Base-by-base conservation (phyloP, 768 basidiomycete genomes). In the Cystobasidium tubakii region DNA sequence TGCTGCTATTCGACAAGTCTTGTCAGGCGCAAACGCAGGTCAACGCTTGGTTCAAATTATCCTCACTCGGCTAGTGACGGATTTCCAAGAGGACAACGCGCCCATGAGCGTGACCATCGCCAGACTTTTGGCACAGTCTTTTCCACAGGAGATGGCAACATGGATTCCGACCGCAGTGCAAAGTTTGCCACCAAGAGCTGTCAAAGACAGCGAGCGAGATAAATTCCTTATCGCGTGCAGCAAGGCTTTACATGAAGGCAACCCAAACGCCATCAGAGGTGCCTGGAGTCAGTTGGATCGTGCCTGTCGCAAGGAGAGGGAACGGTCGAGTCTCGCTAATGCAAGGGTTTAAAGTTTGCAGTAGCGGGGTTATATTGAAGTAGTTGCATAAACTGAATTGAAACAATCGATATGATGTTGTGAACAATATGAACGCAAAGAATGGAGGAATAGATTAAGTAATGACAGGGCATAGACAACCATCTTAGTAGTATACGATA, bases 1-100 rank as follows among this genome's bases (percentile, higher is more conserved):
- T 74, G 31, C 36, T 43, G 63, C 62, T 17, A 73, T 73, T n/a
- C 72, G 72, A 15, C 25, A 31, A 29, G 50, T 54, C 1, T 12
- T 73, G 6, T 50, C 43, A 12, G 17, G 2, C 23, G 42, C 12
- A 29, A 44, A 87, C 75, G 87, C 90, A 80, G 92, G 92, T 1
- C 85, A 86, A 67, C 85, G 86, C 77, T 84, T 98, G 19, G 80
- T 90, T 19, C 85, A 85, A 17, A 86, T 86, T 75, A 80, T 92
- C 33, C 83, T 98, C 66, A 82, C 84, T 23, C 95, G 96, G 1
- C 83, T 97, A 31, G 87, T 91, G 2, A 88, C 89, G 25, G 88
- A 90, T 75, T 98, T 94, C 80, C 91, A 91, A 1, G 92, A 92
- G 79, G 95, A 97, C 73, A 85, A 88, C 1, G 84, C 87, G 6